Percentiles rank a stretch among this genome's conserved stretches.
Conservation (phyloP, 2,329 filamentous ascomycete genomes). For the Xylariales sp. region DNA sequence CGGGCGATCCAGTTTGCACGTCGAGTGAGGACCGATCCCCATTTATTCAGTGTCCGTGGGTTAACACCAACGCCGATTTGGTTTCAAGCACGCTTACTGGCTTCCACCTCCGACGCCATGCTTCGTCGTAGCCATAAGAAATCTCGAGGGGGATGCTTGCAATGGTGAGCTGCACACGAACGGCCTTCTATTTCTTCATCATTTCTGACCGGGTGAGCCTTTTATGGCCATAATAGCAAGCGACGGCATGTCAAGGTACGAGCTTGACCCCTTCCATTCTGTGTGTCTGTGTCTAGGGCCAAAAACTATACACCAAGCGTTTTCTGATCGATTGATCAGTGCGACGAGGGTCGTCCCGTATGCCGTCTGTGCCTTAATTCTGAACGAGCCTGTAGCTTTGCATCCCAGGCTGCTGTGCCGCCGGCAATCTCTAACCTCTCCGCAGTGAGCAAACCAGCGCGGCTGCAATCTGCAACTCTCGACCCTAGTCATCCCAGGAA, state of each 20-base stretch:
- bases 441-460: background rate
- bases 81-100: too few relatives aligned
- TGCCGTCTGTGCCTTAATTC: background rate
- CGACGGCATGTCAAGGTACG: background rate
- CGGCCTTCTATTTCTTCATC: too few relatives aligned
- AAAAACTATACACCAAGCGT: too few relatives aligned
- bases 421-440: background rate
- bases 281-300: background rate
- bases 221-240: background rate
- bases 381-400: background rate
- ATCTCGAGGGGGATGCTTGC: background rate
- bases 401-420: background rate
- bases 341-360: background rate
- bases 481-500: background rate
- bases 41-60: too few relatives aligned
- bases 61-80: too few relatives aligned
- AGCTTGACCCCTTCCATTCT: background rate
- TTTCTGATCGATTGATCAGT: background rate
- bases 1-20: too few relatives aligned
- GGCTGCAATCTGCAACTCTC: background rate
- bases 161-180: background rate
- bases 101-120: background rate
- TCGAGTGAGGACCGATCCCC: too few relatives aligned
- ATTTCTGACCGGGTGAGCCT: background rate
- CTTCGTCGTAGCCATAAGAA: background rate